These are phyloP conservation scores for Phaeosphaeriaceae sp. DNA, from an alignment of 2,329 filamentous ascomycete species.

Conservation along the genomic window DNA sequence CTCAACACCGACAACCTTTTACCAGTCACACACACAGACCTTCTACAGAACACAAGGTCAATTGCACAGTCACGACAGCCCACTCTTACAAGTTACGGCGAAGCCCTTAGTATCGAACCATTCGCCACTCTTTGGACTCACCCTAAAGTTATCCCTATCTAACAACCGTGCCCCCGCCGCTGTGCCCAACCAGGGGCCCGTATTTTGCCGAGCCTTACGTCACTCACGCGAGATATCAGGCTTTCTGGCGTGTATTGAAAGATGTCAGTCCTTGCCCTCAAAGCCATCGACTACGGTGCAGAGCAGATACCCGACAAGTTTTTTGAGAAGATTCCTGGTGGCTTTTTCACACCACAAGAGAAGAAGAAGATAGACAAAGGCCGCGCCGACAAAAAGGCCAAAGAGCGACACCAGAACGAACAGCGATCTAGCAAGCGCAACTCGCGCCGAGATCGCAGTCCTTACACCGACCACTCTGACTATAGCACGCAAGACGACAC, in stretches of 20 bases:
- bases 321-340: constrained; percentile 47
- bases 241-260: constrained; percentile 33
- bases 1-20: too few species aligned
- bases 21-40: too few species aligned
- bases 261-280: constrained; percentile 47
- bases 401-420: constrained; percentile 18
- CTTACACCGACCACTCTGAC: constrained; percentile 36
- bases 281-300: constrained; percentile 47
- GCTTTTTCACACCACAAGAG: constrained; percentile 44
- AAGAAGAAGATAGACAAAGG: constrained; percentile 32
- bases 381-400: constrained; percentile 24
- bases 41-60: too few species aligned
- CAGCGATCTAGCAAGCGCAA: constrained; percentile 22
- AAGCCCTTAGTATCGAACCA: too few species aligned
- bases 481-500: constrained; percentile 38
- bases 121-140: constrained; percentile 3
- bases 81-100: too few species aligned
- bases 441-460: constrained; percentile 35
- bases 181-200: constrained; percentile 8
- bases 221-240: constrained; percentile 32
- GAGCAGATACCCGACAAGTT: constrained; percentile 48
- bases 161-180: constrained; percentile 22
- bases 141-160: constrained; percentile 32
- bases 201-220: constrained; percentile 36
- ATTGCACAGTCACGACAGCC: too few species aligned